These are phyloP conservation scores for Saprolegnia diclina DNA, from an alignment of 352 stramenopile species.

Conservation along the genomic window DNA sequence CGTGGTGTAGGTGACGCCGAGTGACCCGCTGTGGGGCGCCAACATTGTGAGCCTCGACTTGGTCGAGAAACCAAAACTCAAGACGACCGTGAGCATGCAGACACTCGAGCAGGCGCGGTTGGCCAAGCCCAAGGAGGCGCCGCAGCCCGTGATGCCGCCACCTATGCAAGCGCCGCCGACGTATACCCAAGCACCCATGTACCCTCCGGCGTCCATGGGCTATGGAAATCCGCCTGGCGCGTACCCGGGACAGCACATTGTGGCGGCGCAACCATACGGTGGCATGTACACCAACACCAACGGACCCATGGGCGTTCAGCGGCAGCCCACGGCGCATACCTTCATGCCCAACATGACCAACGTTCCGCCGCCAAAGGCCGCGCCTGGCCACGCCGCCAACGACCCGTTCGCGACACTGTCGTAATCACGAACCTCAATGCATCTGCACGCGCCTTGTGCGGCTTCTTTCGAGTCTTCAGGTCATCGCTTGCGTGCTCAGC, in stretches of 20 bases:
- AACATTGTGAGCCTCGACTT: conserved; percentile 73
- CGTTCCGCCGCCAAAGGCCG: conserved; percentile 11
- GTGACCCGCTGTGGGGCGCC: conserved; percentile 61
- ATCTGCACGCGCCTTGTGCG: not conserved
- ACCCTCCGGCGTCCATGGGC: conserved; percentile 30
- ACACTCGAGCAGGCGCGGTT: conserved; percentile 67
- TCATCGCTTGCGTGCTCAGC: no score
- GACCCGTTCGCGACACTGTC: conserved; percentile 63
- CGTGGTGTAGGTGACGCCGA: conserved; percentile 25
- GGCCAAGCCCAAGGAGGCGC: conserved; percentile 47
- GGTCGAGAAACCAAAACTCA: conserved; percentile 34
- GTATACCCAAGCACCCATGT: conserved; percentile 14
- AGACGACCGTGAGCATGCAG: conserved; percentile 51
- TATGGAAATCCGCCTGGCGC: conserved; percentile 14
- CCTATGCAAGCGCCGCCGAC: conserved; percentile 19
- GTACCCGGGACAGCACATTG: conserved; percentile 35
- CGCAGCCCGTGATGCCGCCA: conserved; percentile 53
- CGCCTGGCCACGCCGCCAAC: not conserved
- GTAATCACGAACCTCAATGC: conserved; percentile 26
- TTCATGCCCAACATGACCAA: conserved; percentile 37
- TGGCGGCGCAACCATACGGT: conserved; percentile 37
- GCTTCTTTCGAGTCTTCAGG: not conserved
- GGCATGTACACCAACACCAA: no score
- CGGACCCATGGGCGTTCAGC: conserved; percentile 14
- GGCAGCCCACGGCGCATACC: conserved; percentile 33